phyloP scores from a whole-genome alignment of 495 filamentous ascomycete species.

The Annulohypoxylon maeteangense region DNA sequence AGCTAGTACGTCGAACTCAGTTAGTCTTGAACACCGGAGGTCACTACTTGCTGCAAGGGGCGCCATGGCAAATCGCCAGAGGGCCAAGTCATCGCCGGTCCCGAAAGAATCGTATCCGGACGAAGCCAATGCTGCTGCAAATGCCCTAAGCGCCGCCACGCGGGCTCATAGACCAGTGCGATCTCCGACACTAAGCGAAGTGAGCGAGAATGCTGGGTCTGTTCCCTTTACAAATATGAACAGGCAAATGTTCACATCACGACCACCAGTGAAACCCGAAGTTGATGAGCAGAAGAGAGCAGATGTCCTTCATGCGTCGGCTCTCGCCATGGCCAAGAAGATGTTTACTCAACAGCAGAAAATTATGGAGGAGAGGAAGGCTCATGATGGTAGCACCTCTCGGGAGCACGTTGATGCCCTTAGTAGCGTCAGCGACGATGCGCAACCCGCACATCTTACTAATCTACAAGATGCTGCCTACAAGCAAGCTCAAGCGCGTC shows the following conservation, averaged over 20 bases:
- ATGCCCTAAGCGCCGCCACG: conserved; percentile 75
- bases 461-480: conserved; percentile 85
- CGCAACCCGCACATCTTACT: conserved; percentile 56
- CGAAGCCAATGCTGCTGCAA: conserved; percentile 65
- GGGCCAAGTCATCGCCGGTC: conserved; percentile 73
- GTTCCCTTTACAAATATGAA: conserved; percentile 60
- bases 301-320: conserved; percentile 80
- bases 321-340: conserved; percentile 85
- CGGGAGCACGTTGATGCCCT: conserved; percentile 43
- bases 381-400: conserved; percentile 42
- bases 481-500: conserved; percentile 81
- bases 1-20: conserved; percentile 26
- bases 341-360: conserved; percentile 78
- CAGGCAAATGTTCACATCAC: conserved; percentile 77
- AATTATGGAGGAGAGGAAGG: conserved; percentile 59
- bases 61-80: conserved; percentile 71
- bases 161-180: conserved; percentile 60
- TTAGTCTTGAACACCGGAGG: conserved; percentile 55
- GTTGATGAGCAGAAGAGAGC: conserved; percentile 75
- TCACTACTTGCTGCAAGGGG: conserved; percentile 79
- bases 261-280: conserved; percentile 77
- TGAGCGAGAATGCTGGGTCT: conserved; percentile 52
- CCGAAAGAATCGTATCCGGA: conserved; percentile 64
- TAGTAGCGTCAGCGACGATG: conserved; percentile 49
- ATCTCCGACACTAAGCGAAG: conserved; percentile 43